Evolutionary conservation across 768 basidiomycete genomes (phyloP), one percentile per base, ranked within the genome.

Genomic region (Rhodotorula taiwanensis): DNA sequence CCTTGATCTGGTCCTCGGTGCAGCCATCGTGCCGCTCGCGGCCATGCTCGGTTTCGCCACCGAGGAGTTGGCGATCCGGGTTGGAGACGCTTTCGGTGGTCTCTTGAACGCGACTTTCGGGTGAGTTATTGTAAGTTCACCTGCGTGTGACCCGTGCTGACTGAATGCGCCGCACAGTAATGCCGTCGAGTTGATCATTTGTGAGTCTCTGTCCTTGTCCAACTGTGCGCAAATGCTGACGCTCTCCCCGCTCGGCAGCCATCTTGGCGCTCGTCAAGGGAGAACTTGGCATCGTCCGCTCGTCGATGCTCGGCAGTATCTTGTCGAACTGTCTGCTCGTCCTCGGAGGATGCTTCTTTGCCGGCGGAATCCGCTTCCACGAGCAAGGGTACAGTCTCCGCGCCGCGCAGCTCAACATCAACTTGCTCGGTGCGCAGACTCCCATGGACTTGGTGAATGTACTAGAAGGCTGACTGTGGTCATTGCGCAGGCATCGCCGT

Each of bases 21-120:
- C 36, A 39, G 83, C 89, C 14, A 92, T 92, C 61, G 82, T 92
- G 63, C 89, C 89, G 10, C 79, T 91, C 9, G 89, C 89, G 44
- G 88, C 89, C 77, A 76, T 90, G 8, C 79, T 91, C 4, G 86
- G 84, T 1, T 90, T 89, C 72, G 88, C 88, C 1, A 92, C 89
- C 0, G 89, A 92, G 62, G 87, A 92, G 67, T 69, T 92, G 23
- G 87, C 89, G 5, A 72, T 89, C 58, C 83, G 88, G 34, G 84
- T 90, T 3, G 89, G 89, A 23, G 60, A 70, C 14, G 63, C 58
- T 4, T 34, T 63, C 25, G 52, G 60, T 15, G 54, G 89, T 51
- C 80, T 92, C 4, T 74, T 92, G 58, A 92, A 91, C 76, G 89
- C 89, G 27, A 91, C 88, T 25, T 57, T 53, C 48, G 56, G 51